Conservation (phyloP, 805 yeast species). For the Lachancea waltii region DNA sequence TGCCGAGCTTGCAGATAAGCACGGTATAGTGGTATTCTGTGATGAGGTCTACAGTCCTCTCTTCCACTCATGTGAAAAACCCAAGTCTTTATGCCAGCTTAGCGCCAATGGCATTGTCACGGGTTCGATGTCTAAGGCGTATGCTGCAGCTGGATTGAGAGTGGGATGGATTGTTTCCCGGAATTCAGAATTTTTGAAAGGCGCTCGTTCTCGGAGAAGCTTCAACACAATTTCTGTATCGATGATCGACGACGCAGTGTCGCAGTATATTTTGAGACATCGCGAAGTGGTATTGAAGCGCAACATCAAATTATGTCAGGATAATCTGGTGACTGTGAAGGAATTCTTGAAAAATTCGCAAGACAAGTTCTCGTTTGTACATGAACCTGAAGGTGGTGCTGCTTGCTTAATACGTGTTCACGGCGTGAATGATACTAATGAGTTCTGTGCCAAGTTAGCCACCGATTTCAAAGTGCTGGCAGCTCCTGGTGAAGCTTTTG, state of each 20-base stretch:
- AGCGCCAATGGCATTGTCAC: constrained; percentile 42
- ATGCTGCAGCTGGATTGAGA: constrained; percentile 46
- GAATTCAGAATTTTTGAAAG: constrained; percentile 28
- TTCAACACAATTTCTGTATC: constrained; percentile 47
- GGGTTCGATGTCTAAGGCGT: constrained; percentile 49
- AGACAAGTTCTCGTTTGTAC: constrained; percentile 36
- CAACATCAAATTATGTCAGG: constrained; percentile 36
- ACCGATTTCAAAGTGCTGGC: constrained; percentile 32
- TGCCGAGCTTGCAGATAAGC: constrained; percentile 34
- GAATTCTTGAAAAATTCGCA: constrained; percentile 29
- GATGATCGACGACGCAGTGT: constrained; percentile 40
- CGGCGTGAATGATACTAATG: constrained; percentile 28
- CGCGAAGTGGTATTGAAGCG: constrained; percentile 34
- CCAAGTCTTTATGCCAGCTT: constrained; percentile 38
- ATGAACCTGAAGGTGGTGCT: constrained; percentile 41
- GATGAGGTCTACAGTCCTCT: constrained; percentile 54
- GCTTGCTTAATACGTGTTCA: constrained; percentile 39
- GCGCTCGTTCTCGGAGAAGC: constrained; percentile 39
- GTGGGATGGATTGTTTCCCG: constrained; percentile 46
- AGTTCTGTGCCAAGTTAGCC: constrained; percentile 35
- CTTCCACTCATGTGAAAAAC: constrained; percentile 36
- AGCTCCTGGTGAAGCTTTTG: constrained; percentile 47
- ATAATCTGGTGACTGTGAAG: constrained; percentile 35
- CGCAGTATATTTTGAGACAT: constrained; percentile 38
- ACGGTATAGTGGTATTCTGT: constrained; percentile 35